A percentile compares a stretch with the other conserved stretches of the same genome.
phyloP scores from a whole-genome alignment of 2,329 filamentous ascomycete species.

The Hymenoscyphus albidus region DNA sequence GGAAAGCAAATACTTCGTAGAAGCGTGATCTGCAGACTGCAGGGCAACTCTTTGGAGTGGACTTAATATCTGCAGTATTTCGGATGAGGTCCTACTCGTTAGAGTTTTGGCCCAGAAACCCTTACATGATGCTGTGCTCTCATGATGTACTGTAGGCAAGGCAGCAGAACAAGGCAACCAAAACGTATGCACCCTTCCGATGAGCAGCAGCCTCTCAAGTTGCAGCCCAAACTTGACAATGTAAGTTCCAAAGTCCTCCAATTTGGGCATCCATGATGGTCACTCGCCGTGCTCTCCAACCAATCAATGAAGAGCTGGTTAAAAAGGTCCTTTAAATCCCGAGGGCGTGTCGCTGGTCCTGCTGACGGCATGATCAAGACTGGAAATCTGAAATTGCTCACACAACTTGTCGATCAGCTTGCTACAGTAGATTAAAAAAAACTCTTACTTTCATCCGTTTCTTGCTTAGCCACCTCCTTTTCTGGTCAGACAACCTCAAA shows the following conservation, averaged over 20 bases:
- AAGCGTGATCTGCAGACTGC: neutral
- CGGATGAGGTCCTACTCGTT: slow-evolving; percentile 7
- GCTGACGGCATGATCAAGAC: neutral
- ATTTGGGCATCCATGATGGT: neutral
- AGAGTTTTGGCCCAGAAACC: neutral
- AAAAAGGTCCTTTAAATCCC: neutral
- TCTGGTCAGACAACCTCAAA: neutral
- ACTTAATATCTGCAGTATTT: slow-evolving; percentile 3
- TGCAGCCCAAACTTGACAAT: neutral
- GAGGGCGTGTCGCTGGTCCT: slow-evolving; percentile 1
- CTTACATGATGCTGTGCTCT: slow-evolving; percentile 3
- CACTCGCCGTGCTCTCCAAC: neutral
- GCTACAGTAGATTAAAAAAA: neutral
- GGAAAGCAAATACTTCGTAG: neutral
- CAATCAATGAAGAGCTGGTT: neutral
- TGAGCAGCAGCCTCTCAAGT: neutral
- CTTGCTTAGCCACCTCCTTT: neutral
- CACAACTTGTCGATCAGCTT: neutral
- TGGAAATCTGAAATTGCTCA: neutral
- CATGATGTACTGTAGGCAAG: neutral
- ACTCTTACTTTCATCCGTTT: neutral
- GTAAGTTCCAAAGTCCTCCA: neutral
- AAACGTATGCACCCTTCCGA: slow-evolving; percentile 7
- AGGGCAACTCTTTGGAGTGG: neutral
- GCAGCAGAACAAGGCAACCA: slow-evolving; percentile 6